A percentile compares a stretch with the other conserved stretches of the same genome.
These are phyloP conservation scores for Acorus gramineus DNA, from an alignment of 106 monocot species.

Conservation along the genomic window DNA sequence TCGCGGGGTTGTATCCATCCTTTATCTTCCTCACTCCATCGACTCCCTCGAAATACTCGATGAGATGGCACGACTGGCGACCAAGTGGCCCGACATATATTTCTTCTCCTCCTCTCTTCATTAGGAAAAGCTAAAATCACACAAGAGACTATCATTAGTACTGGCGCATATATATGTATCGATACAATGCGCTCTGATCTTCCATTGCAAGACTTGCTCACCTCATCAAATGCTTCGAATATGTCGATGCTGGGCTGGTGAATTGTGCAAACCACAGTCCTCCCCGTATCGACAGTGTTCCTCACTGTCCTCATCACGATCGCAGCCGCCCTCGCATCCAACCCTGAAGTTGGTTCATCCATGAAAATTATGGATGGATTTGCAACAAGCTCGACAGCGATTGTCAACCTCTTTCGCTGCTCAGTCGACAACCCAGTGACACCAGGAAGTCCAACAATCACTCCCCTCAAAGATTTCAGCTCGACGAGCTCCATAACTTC, in stretches of 20 bases:
- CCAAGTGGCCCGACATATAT: slow-evolving; percentile 42
- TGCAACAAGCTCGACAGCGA: slow-evolving; percentile 59
- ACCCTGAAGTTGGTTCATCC: slow-evolving; percentile 58
- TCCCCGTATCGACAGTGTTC: slow-evolving; percentile 56
- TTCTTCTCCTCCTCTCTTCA: slow-evolving; percentile 35
- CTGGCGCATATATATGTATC: no score
- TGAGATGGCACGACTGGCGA: slow-evolving; percentile 20
- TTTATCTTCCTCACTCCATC: slow-evolving; percentile 23
- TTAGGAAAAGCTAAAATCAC: slow-evolving; percentile 20
- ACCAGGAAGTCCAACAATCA: slow-evolving; percentile 47
- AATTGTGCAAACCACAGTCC: slow-evolving; percentile 60
- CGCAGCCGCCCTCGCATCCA: slow-evolving; percentile 60
- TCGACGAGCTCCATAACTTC: slow-evolving; percentile 63
- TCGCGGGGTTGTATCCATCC: slow-evolving; percentile 24
- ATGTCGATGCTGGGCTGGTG: slow-evolving; percentile 61
- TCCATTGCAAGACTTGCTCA: slow-evolving; percentile 1
- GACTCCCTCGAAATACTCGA: slow-evolving; percentile 29
- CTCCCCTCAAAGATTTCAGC: slow-evolving; percentile 19
- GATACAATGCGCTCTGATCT: no score
- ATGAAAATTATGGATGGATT: slow-evolving; percentile 67
- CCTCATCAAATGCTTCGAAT: slow-evolving; percentile 58
- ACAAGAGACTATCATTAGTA: no score
- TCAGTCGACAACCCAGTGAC: slow-evolving; percentile 52
- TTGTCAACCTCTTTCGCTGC: slow-evolving; percentile 52
- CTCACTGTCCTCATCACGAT: slow-evolving; percentile 62